Percentiles rank a stretch among this genome's conserved stretches.
phyloP scores from a whole-genome alignment of 192 early-diverging fungal genomes.

The Podila epicladia region DNA sequence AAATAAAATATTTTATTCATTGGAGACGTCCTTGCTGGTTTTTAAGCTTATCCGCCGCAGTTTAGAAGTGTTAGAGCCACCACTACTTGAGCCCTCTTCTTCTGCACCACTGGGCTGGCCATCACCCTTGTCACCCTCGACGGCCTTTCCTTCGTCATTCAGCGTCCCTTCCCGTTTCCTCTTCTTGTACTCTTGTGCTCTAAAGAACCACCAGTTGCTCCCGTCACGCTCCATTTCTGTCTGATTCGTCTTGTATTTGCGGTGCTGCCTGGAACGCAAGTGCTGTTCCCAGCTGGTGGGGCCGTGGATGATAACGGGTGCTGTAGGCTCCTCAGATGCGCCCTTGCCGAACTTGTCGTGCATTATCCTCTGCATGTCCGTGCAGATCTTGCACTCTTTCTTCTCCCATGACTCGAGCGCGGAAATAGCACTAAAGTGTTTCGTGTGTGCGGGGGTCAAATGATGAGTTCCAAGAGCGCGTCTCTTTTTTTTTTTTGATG shows the following conservation, averaged over 20 bases:
- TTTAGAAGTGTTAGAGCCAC: background rate
- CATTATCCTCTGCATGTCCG: conserved; percentile 48
- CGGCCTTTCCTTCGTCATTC: background rate
- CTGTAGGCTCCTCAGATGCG: conserved; percentile 13
- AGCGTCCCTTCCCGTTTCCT: conserved; percentile 34
- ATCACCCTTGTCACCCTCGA: background rate
- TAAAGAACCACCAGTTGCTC: conserved; percentile 44
- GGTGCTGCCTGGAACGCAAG: conserved; percentile 70
- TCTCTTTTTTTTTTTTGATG: too few species aligned
- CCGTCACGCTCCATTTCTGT: conserved; percentile 53
- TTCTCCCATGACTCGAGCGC: conserved; percentile 71
- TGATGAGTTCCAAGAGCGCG: too few species aligned
- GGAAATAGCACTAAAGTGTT: conserved; percentile 18
- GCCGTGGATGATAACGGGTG: conserved; percentile 74
- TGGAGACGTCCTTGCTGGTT: background rate
- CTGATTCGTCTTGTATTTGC: conserved; percentile 48
- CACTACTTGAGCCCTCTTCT: background rate
- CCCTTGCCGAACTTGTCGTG: conserved; percentile 14
- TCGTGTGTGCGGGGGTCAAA: too few species aligned
- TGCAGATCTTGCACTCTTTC: conserved; percentile 76
- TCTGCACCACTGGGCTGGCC: background rate
- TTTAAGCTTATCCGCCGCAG: background rate
- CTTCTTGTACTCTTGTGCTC: conserved; percentile 48
- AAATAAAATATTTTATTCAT: background rate
- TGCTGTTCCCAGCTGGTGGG: conserved; percentile 81